Base-by-base conservation (phyloP, 768 basidiomycete genomes). In the Inosperma sp. region DNA sequence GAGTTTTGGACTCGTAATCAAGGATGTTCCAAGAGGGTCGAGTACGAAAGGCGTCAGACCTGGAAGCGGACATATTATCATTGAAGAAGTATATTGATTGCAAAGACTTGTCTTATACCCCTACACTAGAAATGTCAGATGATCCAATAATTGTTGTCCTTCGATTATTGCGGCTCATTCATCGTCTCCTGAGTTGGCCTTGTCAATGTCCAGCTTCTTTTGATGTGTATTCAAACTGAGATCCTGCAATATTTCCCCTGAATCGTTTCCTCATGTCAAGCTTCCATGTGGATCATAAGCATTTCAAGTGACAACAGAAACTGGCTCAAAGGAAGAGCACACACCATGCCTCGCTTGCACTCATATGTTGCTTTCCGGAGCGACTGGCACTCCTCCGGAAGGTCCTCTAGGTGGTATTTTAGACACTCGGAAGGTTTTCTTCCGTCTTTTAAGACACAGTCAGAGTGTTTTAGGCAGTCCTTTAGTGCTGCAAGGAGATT, bases 291-390 rank as follows among this genome's bases (percentile, higher is more conserved):
- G 21, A 47, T 41, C 42, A 36, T 33, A 39, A 29, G 22, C 43
- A 26, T 45, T 25, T n/a, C n/a, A n/a, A n/a, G 23, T 2, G 13
- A 19, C 42, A 16, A 1, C 7, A 39, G 34, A 10, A 13, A 26
- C 34, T 23, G 52, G 10, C 27, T n/a, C 23, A 0, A 27, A 44
- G 21, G 14, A 19, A n/a, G n/a, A n/a, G n/a, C n/a, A 72, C 82
- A 52, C 52, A 91, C 90, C 88, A 91, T 87, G 35, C 85, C 88
- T 52, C 90, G 77, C 67, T 95, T 95, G 71, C 93, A 95, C 57
- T 94, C 89, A 58, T 88, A 93, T 1, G 87, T 83, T 9, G 89
- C 88, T 66, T 81, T 83, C 45, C 93, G 77, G 48, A 95, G 70
- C 22, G 81, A 77, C 63, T 82, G 80, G 64, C 93, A 95, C 59